phyloP scores from a whole-genome alignment of 2,329 filamentous ascomycete genomes.

The Pseudogymnoascus sp. region DNA sequence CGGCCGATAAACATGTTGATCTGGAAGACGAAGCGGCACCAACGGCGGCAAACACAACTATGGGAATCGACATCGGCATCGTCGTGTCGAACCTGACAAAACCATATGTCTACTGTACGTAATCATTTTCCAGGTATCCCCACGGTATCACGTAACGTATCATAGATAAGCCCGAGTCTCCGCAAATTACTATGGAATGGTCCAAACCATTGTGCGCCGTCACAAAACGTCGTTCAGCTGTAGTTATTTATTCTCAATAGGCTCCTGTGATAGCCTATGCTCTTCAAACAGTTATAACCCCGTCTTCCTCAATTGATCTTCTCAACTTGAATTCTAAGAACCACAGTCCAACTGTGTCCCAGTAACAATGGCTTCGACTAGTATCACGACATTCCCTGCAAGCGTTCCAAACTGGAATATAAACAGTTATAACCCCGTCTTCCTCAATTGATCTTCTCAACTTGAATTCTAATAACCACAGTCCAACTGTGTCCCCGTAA shows the following conservation, averaged over 20 bases:
- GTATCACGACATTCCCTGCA: slow-evolving; percentile 18
- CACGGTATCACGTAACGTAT: neutral
- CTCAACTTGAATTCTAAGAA: neutral
- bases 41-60: neutral
- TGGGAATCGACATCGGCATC: neutral
- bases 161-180: neutral
- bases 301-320: neutral
- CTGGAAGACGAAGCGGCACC: neutral
- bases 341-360: neutral
- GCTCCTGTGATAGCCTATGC: neutral
- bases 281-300: neutral
- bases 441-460: neutral
- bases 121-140: neutral
- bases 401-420: slow-evolving; percentile 49
- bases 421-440: neutral
- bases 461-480: neutral
- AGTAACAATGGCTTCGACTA: neutral
- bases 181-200: neutral
- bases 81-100: neutral
- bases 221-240: neutral
- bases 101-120: neutral
- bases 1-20: neutral
- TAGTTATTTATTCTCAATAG: neutral
- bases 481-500: neutral
- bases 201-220: neutral